phyloP scores from a whole-genome alignment of 495 filamentous ascomycete genomes.

The Bryoglossum gracile region DNA sequence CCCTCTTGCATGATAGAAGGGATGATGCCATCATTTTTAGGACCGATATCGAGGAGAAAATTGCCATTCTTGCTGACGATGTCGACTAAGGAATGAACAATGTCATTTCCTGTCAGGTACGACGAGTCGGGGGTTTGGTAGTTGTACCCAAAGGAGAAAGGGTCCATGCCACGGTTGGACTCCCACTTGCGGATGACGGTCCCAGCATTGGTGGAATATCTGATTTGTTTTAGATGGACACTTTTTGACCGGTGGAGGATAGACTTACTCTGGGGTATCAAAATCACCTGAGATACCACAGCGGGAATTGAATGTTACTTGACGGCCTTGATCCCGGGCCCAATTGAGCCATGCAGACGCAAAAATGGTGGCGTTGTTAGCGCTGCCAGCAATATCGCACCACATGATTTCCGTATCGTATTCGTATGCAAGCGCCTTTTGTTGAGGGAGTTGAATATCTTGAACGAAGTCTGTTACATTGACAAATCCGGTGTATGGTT shows the following conservation, averaged over 20 bases:
- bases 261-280: constrained; percentile 35
- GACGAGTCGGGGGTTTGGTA: constrained; percentile 31
- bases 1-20: constrained; percentile 32
- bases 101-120: constrained; percentile 31
- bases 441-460: constrained; percentile 43
- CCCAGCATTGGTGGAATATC: constrained; percentile 6
- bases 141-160: constrained; percentile 40
- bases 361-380: constrained; percentile 20
- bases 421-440: constrained; percentile 37
- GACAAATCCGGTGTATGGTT: constrained; percentile 32
- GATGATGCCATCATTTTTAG: constrained; percentile 36
- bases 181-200: constrained; percentile 39
- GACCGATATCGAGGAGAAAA: constrained; percentile 14
- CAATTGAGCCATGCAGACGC: constrained; percentile 36
- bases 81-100: constrained; percentile 9
- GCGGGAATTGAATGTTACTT: constrained; percentile 37
- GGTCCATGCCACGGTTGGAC: constrained; percentile 39
- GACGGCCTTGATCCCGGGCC: constrained; percentile 27
- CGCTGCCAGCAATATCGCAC: constrained; percentile 33
- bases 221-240: background rate
- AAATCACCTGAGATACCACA: constrained; percentile 37
- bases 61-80: constrained; percentile 15
- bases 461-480: constrained; percentile 38
- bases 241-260: background rate
- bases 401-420: constrained; percentile 49